Evolutionary conservation across 1,284 basidiomycete species (phyloP), one percentile per base, ranked within the genome.

Genomic region (Irpex rosettiformis): DNA sequence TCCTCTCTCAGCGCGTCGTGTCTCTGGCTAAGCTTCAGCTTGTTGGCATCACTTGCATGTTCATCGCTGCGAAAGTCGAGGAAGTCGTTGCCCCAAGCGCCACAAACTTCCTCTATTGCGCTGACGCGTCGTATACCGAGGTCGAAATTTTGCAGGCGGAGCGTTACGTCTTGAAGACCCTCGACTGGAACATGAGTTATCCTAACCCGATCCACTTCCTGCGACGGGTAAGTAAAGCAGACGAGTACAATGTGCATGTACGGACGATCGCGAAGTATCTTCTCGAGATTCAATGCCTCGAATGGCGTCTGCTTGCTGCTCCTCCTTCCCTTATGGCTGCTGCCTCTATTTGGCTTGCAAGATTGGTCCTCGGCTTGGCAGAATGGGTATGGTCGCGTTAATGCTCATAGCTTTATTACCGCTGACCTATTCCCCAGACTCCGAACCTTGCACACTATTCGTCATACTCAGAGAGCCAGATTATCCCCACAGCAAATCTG

Each of bases 171-270:
- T 78, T 99, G 60, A 91, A 93, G 72, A 93, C 94, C 4, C 79
- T 99, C 53, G 88, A 94, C 60, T 99, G 94, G 84, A 93, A 97
- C 72, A 70, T 98, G 62, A 89, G 88, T 66, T 97, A 92, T 71
- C 94, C 96, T 43, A 96, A 93, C 72, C 95, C 96, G 1, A 90
- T 98, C 69, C 91, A 96, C 73, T 98, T 92, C 75, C 80, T 98
- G 55, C 81, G 96, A 37, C 83, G 95, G 52, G 88, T 95, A 61
- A 95, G 93, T 74, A 99, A 98, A 75, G 97, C 96, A 3, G 97
- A 99, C 68, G 90, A 93, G 61, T 98, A 96, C 73, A 93, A 98
- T 69, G 86, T 94, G 56, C 89, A 96, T 71, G 89, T 89, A 25
- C 81, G 96, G 58, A 98, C 95, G 0, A 81, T 98, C 8, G 95